Conservation (phyloP, 2,329 filamentous ascomycete genomes). For the Paraphaeosphaeria sporulosa region DNA sequence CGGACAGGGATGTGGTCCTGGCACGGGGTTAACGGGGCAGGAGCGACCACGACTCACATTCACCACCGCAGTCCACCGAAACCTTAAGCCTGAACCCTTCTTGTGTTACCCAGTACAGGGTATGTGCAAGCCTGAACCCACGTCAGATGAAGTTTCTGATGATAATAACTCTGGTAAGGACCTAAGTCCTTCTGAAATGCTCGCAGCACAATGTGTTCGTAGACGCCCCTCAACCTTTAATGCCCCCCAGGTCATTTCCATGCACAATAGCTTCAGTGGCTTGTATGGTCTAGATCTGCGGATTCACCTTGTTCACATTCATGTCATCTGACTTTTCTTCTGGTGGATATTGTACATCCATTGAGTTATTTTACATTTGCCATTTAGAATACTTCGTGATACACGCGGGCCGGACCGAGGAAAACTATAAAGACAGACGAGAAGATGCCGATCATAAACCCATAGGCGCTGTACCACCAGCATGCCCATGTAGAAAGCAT, state of each 20-base stretch:
- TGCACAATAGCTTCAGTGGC: no score
- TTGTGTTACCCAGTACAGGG: background rate
- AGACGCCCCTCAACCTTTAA: no score
- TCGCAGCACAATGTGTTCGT: no score
- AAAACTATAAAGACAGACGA: slow-evolving; percentile 14
- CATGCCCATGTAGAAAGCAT: slow-evolving; percentile 20
- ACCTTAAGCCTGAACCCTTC: background rate
- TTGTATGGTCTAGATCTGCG: background rate
- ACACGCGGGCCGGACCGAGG: background rate
- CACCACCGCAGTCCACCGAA: background rate
- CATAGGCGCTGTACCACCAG: slow-evolving; percentile 7
- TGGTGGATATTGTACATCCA: slow-evolving; percentile 3
- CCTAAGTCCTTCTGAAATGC: no score
- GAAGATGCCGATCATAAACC: slow-evolving; percentile 18
- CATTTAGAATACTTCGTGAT: slow-evolving; percentile 14
- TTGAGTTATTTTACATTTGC: slow-evolving; percentile 8
- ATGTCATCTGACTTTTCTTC: background rate
- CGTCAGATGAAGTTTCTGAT: no score
- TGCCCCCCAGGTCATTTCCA: background rate
- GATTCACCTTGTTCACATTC: background rate
- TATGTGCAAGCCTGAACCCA: background rate
- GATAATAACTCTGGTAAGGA: no score
- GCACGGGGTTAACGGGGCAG: slow-evolving; percentile 22
- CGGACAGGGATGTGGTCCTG: slow-evolving; percentile 15
- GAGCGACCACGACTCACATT: background rate